Evolutionary conservation across 2,329 filamentous ascomycete species (phyloP).

Genomic region (Didymella keratinophila): DNA sequence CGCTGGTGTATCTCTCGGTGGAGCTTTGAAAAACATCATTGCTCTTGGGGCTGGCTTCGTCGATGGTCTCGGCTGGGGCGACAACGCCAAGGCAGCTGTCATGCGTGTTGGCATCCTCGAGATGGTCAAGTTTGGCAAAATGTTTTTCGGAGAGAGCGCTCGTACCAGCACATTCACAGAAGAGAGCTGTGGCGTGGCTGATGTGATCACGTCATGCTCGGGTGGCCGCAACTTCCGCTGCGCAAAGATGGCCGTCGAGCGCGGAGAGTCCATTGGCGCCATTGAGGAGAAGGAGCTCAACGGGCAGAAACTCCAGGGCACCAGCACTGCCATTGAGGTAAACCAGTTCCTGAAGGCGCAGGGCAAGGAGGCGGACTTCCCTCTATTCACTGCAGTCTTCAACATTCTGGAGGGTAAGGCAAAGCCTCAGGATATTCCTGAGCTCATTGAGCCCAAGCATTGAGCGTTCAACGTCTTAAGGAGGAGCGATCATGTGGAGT

Average conservation of each 20-base stretch:
- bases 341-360: constrained; percentile 84
- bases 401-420: constrained; percentile 78
- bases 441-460: constrained; percentile 59
- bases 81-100: constrained; percentile 98
- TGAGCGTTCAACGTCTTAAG: constrained; percentile 12
- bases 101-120: constrained; percentile 96
- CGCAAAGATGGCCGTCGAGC: constrained; percentile 84
- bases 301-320: constrained; percentile 96
- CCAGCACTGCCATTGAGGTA: constrained; percentile 88
- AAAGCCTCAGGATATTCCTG: constrained; percentile 81
- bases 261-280: constrained; percentile 80
- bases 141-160: constrained; percentile 87
- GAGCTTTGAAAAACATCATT: constrained; percentile 96
- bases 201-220: constrained; percentile 92
- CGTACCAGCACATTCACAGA: constrained; percentile 91
- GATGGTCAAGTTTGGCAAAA: constrained; percentile 94
- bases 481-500: constrained; percentile 4
- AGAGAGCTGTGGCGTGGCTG: constrained; percentile 92
- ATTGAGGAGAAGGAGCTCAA: constrained; percentile 91
- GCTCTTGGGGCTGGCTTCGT: constrained; percentile 94
- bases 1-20: constrained; percentile 93
- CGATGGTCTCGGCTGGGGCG: constrained; percentile 94
- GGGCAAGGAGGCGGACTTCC: constrained; percentile 82
- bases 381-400: constrained; percentile 89
- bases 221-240: constrained; percentile 94